Percentiles rank a stretch among this genome's conserved stretches.
These are phyloP conservation scores for Apophysomyces elegans DNA, from an alignment of 371 early-diverging fungal genomes.

Conservation along the genomic window DNA sequence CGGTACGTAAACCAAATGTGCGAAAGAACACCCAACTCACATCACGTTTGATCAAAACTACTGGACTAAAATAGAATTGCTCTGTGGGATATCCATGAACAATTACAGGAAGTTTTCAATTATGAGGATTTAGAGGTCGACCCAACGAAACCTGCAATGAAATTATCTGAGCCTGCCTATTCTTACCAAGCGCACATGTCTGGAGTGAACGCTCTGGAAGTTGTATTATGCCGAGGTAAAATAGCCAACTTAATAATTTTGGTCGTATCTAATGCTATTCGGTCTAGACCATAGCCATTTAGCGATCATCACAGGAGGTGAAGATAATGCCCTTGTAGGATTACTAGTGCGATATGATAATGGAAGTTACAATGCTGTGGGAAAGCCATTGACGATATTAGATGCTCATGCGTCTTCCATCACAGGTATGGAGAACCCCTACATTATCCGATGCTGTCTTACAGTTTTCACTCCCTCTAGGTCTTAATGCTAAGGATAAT, in stretches of 20 bases:
- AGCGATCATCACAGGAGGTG: constrained; percentile 58
- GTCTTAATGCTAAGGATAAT: constrained; percentile 39
- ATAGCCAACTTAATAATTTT: neutral
- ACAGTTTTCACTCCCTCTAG: constrained; percentile 21
- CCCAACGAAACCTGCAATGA: constrained; percentile 35
- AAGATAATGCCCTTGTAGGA: constrained; percentile 61
- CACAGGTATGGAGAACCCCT: constrained; percentile 39
- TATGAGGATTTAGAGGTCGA: constrained; percentile 29
- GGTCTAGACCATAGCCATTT: constrained; percentile 11
- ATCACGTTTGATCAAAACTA: neutral
- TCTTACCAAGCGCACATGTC: constrained; percentile 53
- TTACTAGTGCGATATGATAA: constrained; percentile 23
- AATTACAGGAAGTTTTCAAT: constrained; percentile 27
- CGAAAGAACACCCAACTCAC: neutral
- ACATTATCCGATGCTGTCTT: neutral
- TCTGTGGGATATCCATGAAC: constrained; percentile 53
- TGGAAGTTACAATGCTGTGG: constrained; percentile 10
- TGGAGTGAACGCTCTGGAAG: constrained; percentile 59
- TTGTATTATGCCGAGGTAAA: constrained; percentile 28
- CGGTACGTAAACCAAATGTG: constrained; percentile 12
- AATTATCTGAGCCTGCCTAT: constrained; percentile 37
- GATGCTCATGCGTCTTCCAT: constrained; percentile 63
- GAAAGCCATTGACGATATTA: constrained; percentile 35
- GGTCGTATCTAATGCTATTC: neutral
- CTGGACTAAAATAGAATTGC: constrained; percentile 35